Base-by-base conservation (phyloP, 257 asterid species). In the Solanum virginianum region DNA sequence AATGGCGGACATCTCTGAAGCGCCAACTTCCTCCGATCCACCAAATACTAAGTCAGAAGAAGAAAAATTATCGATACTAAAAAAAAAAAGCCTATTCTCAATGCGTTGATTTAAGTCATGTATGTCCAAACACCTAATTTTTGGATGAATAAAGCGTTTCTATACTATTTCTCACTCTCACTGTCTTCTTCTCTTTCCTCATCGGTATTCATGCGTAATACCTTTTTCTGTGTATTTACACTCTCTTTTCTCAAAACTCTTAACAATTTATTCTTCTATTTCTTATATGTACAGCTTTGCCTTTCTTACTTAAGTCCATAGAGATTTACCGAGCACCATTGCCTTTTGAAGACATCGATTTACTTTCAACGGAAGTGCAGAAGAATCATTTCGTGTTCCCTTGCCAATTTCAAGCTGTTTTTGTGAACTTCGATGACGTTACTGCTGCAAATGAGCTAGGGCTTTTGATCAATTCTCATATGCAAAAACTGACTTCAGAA, bases 271-370 rank as follows among this genome's bases (percentile, higher is more conserved):
- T 10, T 75, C 26, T 32, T 77, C 72, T 70, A 49, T 45, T 63
- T 82, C 74, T 47, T 15, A 63, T 36, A 65, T 81, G 49, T 66
- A 84, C 90, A 96, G 99, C 97, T 86, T 90, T 90, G 29, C 98
- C 97, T 0, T 89, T 94, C 85, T 85, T 97, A 83, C 88, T 93
- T 15, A 95, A 92, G 86, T 91, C 99, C 7, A 92, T 95, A 10
- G 98, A 94, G 89, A 97, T 97, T 75, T 94, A 95, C 93, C 89
- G 99, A 87, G 94, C 98, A 17, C 95, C 94, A 36, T 91, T 97
- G 84, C 99, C 99, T 17, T 97, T 97, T 87, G 86, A 86, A n/a
- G 98, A 96, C 84, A 96, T 96, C n/a, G 95, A 91, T 77, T 87
- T 88, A 26, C 91, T 96, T 43, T 90, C 96, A 32, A 84, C 92